phyloP scores from a whole-genome alignment of 495 filamentous ascomycete species.

The Xylaria sp. region DNA sequence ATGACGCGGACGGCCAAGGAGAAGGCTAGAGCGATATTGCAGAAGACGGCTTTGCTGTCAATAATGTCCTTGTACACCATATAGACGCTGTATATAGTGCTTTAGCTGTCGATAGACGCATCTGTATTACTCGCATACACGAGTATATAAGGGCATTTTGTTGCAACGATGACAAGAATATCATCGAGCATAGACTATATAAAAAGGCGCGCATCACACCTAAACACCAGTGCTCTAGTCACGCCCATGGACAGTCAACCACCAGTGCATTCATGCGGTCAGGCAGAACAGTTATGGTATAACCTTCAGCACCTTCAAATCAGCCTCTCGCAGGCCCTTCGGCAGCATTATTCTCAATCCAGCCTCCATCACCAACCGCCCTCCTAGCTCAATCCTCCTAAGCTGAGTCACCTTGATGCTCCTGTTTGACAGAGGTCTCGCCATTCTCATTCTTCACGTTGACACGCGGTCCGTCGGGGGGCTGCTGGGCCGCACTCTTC shows the following conservation, averaged over 20 bases:
- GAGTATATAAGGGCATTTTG: background rate
- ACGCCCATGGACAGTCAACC: background rate
- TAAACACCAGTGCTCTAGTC: background rate
- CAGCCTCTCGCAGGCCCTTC: background rate
- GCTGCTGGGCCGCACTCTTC: slow-evolving; percentile 10
- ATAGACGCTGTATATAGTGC: background rate
- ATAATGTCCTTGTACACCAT: background rate
- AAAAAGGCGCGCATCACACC: background rate
- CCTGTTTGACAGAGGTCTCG: background rate
- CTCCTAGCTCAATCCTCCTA: background rate
- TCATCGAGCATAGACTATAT: background rate
- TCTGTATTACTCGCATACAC: background rate
- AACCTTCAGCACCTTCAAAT: background rate
- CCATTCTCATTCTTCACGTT: background rate
- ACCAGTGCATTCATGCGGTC: background rate
- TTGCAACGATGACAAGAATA: background rate
- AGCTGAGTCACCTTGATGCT: background rate
- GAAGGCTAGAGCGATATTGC: slow-evolving; percentile 22
- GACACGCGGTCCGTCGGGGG: background rate
- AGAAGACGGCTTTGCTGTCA: background rate
- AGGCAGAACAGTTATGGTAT: background rate
- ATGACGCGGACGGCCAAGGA: slow-evolving; percentile 36
- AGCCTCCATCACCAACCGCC: background rate
- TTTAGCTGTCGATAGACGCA: background rate
- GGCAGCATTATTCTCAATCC: background rate